Percentiles rank a stretch among this genome's conserved stretches.
Evolutionary conservation across 306 rosid species (phyloP).

Genomic region (Geum urbanum): DNA sequence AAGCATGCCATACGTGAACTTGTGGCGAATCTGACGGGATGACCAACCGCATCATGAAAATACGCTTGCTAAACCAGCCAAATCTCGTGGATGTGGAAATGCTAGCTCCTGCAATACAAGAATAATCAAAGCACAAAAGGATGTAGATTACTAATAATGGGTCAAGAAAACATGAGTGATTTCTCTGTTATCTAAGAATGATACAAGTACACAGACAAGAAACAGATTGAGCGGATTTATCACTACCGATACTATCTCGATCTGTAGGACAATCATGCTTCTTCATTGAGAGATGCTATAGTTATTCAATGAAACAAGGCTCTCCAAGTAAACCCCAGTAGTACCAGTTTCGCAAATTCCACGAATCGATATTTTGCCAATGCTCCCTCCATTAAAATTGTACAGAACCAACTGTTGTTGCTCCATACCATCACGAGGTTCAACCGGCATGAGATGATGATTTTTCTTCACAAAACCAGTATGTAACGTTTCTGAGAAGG

Average conservation of each 20-base stretch:
- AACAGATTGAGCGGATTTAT: not conserved
- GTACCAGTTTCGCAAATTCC: not conserved
- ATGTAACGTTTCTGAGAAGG: not conserved
- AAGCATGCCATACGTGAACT: not conserved
- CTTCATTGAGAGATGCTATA: not conserved
- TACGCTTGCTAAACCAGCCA: not conserved
- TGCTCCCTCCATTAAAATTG: not conserved
- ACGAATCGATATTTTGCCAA: not conserved
- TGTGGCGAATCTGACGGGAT: not conserved
- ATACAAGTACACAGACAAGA: not conserved
- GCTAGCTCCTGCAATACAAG: not conserved
- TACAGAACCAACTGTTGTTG: not conserved
- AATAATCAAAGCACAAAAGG: not conserved
- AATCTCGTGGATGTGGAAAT: not conserved
- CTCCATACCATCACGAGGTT: not conserved
- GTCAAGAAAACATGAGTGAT: not conserved
- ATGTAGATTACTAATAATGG: not conserved
- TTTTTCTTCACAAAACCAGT: not conserved
- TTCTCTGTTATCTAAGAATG: not conserved
- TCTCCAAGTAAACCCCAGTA: not conserved
- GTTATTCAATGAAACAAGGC: not conserved
- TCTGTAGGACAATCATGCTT: not conserved
- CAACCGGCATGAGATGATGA: not conserved
- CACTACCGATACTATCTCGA: not conserved
- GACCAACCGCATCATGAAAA: not conserved